Percentiles rank a stretch among this genome's conserved stretches.
phyloP scores from a whole-genome alignment of 306 rosid genomes.

The Leucaena leucocephala region DNA sequence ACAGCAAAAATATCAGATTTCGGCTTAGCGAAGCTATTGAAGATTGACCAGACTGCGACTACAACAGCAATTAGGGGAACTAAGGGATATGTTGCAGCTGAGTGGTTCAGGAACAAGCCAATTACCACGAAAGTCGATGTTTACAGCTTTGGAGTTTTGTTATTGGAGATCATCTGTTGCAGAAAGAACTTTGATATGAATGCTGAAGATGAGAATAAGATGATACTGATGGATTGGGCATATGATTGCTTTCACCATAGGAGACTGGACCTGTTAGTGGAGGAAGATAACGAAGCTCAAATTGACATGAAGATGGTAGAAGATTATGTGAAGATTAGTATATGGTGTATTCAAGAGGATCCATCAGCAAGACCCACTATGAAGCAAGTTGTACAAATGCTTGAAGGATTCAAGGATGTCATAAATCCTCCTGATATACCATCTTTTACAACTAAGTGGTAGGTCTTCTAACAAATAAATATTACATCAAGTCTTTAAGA shows the following conservation, averaged over 20 bases:
- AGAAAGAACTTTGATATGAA: not conserved
- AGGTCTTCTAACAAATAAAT: not conserved
- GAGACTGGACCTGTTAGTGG: conserved; percentile 4
- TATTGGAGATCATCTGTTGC: not conserved
- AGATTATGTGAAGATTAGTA: conserved; percentile 22
- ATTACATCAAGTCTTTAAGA: too few species aligned
- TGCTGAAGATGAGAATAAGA: not conserved
- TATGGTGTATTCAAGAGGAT: conserved; percentile 24
- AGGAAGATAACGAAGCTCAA: conserved; percentile 14
- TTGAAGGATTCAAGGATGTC: conserved; percentile 31
- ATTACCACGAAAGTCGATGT: not conserved
- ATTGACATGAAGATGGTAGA: conserved; percentile 29
- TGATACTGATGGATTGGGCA: conserved; percentile 21
- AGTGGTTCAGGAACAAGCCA: conserved; percentile 6
- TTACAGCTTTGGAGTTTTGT: not conserved
- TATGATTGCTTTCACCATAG: conserved; percentile 20
- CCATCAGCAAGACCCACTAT: conserved; percentile 27
- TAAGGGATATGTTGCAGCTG: conserved; percentile 25
- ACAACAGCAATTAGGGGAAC: conserved; percentile 33
- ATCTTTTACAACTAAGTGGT: not conserved
- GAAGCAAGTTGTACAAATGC: conserved; percentile 15
- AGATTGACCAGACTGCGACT: conserved; percentile 23
- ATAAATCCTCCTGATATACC: not conserved
- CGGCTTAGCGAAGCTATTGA: conserved; percentile 33
- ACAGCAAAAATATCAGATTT: conserved; percentile 29